Evolutionary conservation across 768 basidiomycete species (phyloP), one percentile per base, ranked within the genome.

Genomic region (Trametes sanguinea): DNA sequence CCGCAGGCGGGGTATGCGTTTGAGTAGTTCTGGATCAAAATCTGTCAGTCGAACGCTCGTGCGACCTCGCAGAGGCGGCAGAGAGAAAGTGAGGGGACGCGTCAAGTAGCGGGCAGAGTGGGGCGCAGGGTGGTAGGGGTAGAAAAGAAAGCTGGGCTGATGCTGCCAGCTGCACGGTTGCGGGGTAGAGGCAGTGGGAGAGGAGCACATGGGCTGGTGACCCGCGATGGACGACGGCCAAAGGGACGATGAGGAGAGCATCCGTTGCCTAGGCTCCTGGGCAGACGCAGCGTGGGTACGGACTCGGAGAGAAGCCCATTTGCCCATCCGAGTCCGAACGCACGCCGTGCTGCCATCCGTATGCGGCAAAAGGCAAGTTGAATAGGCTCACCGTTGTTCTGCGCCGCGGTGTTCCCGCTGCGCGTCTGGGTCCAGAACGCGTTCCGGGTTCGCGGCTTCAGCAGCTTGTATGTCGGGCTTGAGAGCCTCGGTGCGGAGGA

Each of bases 181-280:
- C 16, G 11, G 46, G 14, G 27, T 1, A 40, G 44, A 39, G 37
- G 45, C 55, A 37, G 61, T 62, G 61, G 51, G 61, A 62, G 29
- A 37, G 37, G 44, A 53, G 57, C 57, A 59, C 62, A 59, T 59
- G 62, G 46, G 22, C 43, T 40, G 50, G 54, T 42, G n/a, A 30
- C 17, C n/a, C 43, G 14, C 33, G 45, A 35, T 40, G 6, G 11
- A 30, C 10, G 40, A 29, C 44, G 17, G 48, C 16, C 22, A 44
- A 51, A 32, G 47, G 40, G 8, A 44, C n/a, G 6, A n/a, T 17
- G 42, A 30, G 17, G 13, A 29, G 54, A 51, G 50, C 17, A 29
- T 37, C 39, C 8, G 57, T 35, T 44, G 59, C 51, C 51, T 42
- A 47, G 46, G 14, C 22, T 30, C 46, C 54, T 6, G 39, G 30